Evolutionary conservation across 2,329 filamentous ascomycete species (phyloP).

Genomic region (Whalleya microplaca): DNA sequence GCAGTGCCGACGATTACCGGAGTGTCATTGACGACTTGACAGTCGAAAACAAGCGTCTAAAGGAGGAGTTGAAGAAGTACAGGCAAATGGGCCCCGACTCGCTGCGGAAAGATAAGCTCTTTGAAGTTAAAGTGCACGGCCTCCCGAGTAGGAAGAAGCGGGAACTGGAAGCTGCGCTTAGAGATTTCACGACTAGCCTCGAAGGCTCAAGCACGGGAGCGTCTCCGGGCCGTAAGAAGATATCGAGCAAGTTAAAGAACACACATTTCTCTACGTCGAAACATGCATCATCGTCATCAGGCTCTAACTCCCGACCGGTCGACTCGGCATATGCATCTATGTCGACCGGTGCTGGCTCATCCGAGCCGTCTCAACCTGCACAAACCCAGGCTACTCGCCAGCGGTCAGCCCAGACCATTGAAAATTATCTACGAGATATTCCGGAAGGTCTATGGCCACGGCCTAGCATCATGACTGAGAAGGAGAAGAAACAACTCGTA

Average conservation of each 20-base stretch:
- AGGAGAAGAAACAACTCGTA: conserved; percentile 74
- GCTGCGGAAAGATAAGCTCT: conserved; percentile 75
- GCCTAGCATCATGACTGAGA: conserved; percentile 67
- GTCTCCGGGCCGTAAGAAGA: conserved; percentile 49
- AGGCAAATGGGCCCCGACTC: conserved; percentile 69
- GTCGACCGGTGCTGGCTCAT: conserved; percentile 55
- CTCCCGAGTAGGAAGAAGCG: conserved; percentile 73
- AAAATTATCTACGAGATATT: conserved; percentile 73
- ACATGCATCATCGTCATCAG: conserved; percentile 56
- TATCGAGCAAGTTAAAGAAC: conserved; percentile 44
- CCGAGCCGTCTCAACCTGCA: conserved; percentile 43
- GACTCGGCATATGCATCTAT: conserved; percentile 73
- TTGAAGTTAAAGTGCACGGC: conserved; percentile 81
- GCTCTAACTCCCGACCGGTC: conserved; percentile 56
- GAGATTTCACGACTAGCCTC: conserved; percentile 70
- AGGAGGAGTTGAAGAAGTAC: conserved; percentile 72
- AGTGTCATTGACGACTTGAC: conserved; percentile 89
- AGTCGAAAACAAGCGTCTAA: conserved; percentile 79
- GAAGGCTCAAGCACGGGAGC: conserved; percentile 50
- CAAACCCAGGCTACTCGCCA: conserved; percentile 39
- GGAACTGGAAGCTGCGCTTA: conserved; percentile 74
- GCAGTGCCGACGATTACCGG: conserved; percentile 74
- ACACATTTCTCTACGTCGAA: conserved; percentile 53
- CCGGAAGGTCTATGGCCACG: conserved; percentile 69
- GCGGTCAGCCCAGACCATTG: conserved; percentile 62